phyloP scores from a whole-genome alignment of 1,284 basidiomycete species.

The Microbotryum scabiosae region DNA sequence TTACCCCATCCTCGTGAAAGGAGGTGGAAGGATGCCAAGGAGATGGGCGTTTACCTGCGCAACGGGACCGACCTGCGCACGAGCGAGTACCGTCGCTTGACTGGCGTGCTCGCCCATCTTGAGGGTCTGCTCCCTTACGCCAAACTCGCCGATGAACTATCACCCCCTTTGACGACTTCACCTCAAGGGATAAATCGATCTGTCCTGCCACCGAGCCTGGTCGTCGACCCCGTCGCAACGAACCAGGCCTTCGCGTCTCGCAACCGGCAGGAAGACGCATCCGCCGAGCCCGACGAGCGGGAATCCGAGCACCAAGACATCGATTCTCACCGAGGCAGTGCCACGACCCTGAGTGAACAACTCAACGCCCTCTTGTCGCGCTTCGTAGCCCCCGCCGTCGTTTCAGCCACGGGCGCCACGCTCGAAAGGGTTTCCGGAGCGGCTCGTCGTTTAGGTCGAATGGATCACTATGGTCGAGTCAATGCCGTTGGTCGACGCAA shows the following conservation, averaged over 20 bases:
- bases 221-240: slow-evolving; percentile 22
- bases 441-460: slow-evolving; percentile 18
- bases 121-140: slow-evolving; percentile 29
- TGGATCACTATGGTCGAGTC: slow-evolving; percentile 64
- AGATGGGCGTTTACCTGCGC: slow-evolving; percentile 25
- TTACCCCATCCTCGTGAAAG: slow-evolving; percentile 24
- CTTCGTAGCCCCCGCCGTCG: slow-evolving; percentile 14
- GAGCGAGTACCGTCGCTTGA: slow-evolving; percentile 27
- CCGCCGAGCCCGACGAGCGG: background rate
- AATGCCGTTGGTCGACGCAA: slow-evolving; percentile 78
- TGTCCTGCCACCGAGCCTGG: slow-evolving; percentile 4
- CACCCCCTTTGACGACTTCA: background rate
- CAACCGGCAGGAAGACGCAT: background rate
- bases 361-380: slow-evolving; percentile 22
- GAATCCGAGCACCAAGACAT: background rate
- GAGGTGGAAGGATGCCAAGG: slow-evolving; percentile 24
- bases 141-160: slow-evolving; percentile 21
- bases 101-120: slow-evolving; percentile 14
- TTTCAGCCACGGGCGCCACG: slow-evolving; percentile 21
- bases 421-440: slow-evolving; percentile 21
- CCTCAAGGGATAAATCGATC: background rate
- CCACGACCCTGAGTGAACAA: slow-evolving; percentile 12
- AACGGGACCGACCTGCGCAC: slow-evolving; percentile 23
- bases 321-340: no score
- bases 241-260: slow-evolving; percentile 4